Evolutionary conservation across 2,329 filamentous ascomycete genomes (phyloP), one percentile per base, ranked within the genome.

Genomic region (Orbilia oligospora): DNA sequence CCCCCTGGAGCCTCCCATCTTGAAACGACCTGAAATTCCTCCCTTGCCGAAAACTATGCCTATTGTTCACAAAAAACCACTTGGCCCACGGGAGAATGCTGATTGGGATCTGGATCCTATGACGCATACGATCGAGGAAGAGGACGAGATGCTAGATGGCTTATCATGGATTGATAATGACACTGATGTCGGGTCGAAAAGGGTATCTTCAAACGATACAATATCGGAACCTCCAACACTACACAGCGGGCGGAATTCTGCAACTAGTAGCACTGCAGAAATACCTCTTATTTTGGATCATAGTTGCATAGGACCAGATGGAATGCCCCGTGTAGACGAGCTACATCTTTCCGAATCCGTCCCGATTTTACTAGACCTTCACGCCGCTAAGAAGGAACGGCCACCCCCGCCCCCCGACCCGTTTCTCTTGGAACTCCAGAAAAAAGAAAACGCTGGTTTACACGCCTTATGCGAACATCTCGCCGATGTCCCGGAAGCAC

Each of bases 91-190:
- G 55, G 68, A 78, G 55, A 72, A 64, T 30, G 75, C 75, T n/a
- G 75, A 78, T 58, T 78, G 75, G 75, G 75, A 78, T 69, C 68
- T 78, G 63, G 68, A 78, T 69, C 75, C 75, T 20, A 78, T 78
- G 38, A 56, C 69, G 46, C 46, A 63, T 16, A 78, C 75, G 10
- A 78, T 78, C 20, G 75, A 78, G 27, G 75, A 78, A 51, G 75
- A 78, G 38, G 75, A 78, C 24, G 75, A 78, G 63, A 63, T 72
- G 68, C 6, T 77, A 24, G 75, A 78, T 20, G 68, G 63, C 41
- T 36, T 71, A 18, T 78, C 75, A 20, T 78, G 75, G 75, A 78
- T 78, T n/a, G 75, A 78, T 56, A 78, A 68, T 51, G 75, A 78
- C 22, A 78, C 75, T 27, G 75, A 78, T 51, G 46, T 68, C 12